Base-by-base conservation (phyloP, 805 yeast species). In the Kuraishia molischiana region DNA sequence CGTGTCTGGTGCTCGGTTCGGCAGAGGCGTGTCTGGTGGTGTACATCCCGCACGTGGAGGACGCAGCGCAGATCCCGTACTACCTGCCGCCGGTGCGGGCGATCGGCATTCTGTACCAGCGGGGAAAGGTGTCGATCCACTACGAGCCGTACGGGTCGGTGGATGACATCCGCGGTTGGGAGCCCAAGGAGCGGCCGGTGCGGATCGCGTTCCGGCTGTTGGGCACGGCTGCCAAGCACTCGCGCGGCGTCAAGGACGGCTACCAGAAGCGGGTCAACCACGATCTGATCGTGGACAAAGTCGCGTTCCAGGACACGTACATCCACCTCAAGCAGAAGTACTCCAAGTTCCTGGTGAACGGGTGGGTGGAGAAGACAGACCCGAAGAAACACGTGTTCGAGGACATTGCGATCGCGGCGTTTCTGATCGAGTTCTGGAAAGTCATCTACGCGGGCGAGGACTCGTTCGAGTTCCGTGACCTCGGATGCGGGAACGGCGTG, bases 311-410 rank as follows among this genome's bases (percentile, higher is more conserved):
- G 55, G 80, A 85, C 51, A 62, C 83, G 41, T 90, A 90, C 55
- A 79, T 85, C 20, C 64, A 72, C 17, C 65, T 90, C 50, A 90
- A 90, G 58, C 84, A 82, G 55, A 83, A 79, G 56, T 83, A 89
- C 54, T 85, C 95, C 0, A 74, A 79, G 20, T 58, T 62, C 14
- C 61, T 90, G 35, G 87, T 87, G 10, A 84, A 79, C 30, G 72
- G 69, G 45, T 90, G 97, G 97, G 77, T 70, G n/a, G 97, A 90
- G 58, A 77, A 80, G 22, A 90, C 97, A 2, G 97, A 90, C 58
- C 97, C 97, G 3, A 74, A 80, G 48, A 90, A 90, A 55, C 97
- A 90, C 60, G 97, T 90, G 0, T 90, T 89, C 61, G 97, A 90
- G 63, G 97, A 90, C 55, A 73, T 90, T 38, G 94, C 95, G 3